A percentile compares a stretch with the other conserved stretches of the same genome.
phyloP scores from a whole-genome alignment of 352 stramenopile genomes.

The Globisporangium acanthophoron region DNA sequence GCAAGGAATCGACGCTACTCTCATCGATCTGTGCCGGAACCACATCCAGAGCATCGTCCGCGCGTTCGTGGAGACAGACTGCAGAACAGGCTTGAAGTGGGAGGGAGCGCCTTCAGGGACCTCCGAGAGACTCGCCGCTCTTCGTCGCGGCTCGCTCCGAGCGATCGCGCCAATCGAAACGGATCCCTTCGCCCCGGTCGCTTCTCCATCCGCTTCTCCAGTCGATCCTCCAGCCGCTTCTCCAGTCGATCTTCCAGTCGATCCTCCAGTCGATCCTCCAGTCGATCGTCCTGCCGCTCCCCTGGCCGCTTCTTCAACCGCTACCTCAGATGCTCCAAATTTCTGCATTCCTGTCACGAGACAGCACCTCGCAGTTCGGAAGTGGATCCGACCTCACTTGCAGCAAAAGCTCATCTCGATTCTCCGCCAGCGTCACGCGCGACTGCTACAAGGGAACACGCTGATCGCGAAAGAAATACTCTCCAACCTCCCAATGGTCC shows the following conservation, averaged over 20 bases:
- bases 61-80: slow-evolving; percentile 44
- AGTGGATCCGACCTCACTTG: slow-evolving; percentile 42
- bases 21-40: slow-evolving; percentile 49
- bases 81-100: slow-evolving; percentile 28
- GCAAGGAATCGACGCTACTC: slow-evolving; percentile 36
- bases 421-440: slow-evolving; percentile 36
- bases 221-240: too few species aligned
- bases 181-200: not conserved
- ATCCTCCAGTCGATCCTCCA: too few species aligned
- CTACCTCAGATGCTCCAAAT: too few species aligned
- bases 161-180: not conserved
- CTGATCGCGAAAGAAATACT: slow-evolving; percentile 16
- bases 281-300: too few species aligned
- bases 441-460: slow-evolving; percentile 32
- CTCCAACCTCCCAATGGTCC: slow-evolving; percentile 9
- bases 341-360: slow-evolving; percentile 20
- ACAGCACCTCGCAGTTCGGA: slow-evolving; percentile 36
- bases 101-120: slow-evolving; percentile 15
- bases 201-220: too few species aligned
- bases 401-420: slow-evolving; percentile 37
- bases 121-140: slow-evolving; percentile 18
- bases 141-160: slow-evolving; percentile 14
- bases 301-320: too few species aligned
- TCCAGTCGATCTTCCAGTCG: too few species aligned
- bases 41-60: slow-evolving; percentile 53